These are phyloP conservation scores for Cucurbita argyrosperma DNA, from an alignment of 306 rosid species.

Conservation along the genomic window DNA sequence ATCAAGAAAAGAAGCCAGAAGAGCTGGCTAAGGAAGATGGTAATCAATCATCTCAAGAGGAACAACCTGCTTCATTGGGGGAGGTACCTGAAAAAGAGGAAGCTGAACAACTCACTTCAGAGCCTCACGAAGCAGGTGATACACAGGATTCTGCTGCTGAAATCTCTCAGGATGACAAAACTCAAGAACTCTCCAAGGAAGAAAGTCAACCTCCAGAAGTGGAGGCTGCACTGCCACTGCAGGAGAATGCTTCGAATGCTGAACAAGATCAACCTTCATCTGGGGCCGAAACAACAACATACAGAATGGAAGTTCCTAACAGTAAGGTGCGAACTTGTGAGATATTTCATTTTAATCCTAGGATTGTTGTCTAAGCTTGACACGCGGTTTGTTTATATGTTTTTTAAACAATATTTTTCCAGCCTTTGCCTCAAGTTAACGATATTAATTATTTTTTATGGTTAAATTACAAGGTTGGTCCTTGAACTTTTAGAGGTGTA, in stretches of 20 bases:
- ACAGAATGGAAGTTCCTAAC: conserved; percentile 77
- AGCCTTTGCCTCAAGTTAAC: background rate
- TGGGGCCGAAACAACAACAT: conserved; percentile 21
- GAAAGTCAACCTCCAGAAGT: conserved; percentile 11
- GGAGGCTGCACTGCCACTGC: conserved; percentile 35
- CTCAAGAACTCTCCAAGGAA: conserved; percentile 30
- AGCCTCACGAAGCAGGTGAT: conserved; percentile 15
- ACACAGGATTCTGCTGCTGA: conserved; percentile 12
- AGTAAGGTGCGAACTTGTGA: conserved; percentile 46
- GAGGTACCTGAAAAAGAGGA: conserved; percentile 19
- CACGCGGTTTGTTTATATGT: background rate
- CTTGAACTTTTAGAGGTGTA: background rate
- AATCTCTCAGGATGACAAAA: conserved; percentile 19
- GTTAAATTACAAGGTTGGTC: background rate
- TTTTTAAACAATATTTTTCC: background rate
- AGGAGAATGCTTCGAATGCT: conserved; percentile 16
- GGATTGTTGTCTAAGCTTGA: background rate
- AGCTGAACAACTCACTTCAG: conserved; percentile 4
- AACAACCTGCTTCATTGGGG: conserved; percentile 16
- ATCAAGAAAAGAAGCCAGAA: conserved; percentile 26
- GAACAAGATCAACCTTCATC: conserved; percentile 22
- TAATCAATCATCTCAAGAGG: conserved; percentile 17
- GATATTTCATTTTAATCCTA: background rate
- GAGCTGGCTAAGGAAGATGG: conserved; percentile 20
- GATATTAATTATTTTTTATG: background rate